These are phyloP conservation scores for Pythium monospermum DNA, from an alignment of 352 stramenopile species.

Conservation along the genomic window DNA sequence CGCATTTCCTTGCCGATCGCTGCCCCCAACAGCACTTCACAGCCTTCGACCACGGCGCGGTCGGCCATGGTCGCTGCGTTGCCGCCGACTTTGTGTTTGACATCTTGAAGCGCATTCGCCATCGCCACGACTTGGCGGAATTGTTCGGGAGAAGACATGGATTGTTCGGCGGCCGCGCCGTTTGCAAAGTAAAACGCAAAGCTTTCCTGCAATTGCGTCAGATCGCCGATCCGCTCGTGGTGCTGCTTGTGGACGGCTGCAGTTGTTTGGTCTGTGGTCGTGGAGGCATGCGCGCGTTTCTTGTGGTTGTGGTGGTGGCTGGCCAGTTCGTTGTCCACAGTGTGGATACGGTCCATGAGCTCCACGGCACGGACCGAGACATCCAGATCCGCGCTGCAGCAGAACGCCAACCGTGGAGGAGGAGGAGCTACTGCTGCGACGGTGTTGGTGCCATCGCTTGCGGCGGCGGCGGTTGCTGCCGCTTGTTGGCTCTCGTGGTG, in stretches of 20 bases:
- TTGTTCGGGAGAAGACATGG: conserved; percentile 70
- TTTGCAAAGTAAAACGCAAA: conserved; percentile 83
- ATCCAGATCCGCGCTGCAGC: conserved; percentile 76
- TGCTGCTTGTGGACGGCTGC: conserved; percentile 38
- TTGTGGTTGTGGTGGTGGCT: conserved; percentile 32
- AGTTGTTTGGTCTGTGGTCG: conserved; percentile 14
- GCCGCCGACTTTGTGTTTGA: conserved; percentile 64
- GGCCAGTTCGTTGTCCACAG: conserved; percentile 39
- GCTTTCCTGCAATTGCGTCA: conserved; percentile 64
- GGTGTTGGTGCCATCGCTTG: not conserved
- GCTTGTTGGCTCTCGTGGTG: too few relatives aligned
- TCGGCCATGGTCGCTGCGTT: conserved; percentile 82
- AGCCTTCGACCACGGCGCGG: conserved; percentile 59
- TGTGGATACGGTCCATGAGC: conserved; percentile 56
- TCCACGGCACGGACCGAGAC: conserved; percentile 72
- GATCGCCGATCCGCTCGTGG: conserved; percentile 67
- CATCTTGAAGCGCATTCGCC: conserved; percentile 48
- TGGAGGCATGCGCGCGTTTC: conserved; percentile 18
- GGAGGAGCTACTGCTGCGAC: too few relatives aligned
- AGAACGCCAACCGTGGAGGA: conserved; percentile 64
- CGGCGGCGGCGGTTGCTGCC: conserved; percentile 5
- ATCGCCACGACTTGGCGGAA: conserved; percentile 70
- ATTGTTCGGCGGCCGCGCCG: conserved; percentile 75
- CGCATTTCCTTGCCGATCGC: conserved; percentile 77
- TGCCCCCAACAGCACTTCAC: conserved; percentile 61